Conservation (phyloP, 306 rosid genomes). For the Chamaecrista fasciculata region DNA sequence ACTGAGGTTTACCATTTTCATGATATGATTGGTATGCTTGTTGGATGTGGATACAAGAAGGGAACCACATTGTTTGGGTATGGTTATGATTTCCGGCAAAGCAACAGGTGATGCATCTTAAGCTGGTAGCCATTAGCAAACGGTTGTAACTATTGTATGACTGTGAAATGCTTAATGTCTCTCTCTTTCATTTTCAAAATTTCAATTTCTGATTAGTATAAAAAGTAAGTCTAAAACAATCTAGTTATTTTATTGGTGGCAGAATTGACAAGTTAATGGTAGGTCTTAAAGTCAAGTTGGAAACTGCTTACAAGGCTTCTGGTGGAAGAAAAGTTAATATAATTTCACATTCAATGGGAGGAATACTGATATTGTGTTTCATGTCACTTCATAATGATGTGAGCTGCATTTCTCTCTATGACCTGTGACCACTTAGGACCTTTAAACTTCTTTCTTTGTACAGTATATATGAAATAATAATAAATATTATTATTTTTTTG, state of each 20-base stretch:
- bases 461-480: slow-evolving; percentile 17
- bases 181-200: neutral
- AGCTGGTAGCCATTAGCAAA: neutral
- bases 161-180: neutral
- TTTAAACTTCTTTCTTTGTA: slow-evolving; percentile 27
- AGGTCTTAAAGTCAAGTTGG: slow-evolving; percentile 70
- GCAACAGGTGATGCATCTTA: slow-evolving; percentile 60
- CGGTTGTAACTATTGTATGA: neutral
- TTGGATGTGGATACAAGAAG: slow-evolving; percentile 75
- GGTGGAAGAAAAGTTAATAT: slow-evolving; percentile 90
- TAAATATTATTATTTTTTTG: too few species aligned
- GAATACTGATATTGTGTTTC: slow-evolving; percentile 70
- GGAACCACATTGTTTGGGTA: slow-evolving; percentile 94
- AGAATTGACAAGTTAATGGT: slow-evolving; percentile 77
- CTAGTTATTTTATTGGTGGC: slow-evolving; percentile 28
- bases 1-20: slow-evolving; percentile 80
- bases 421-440: slow-evolving; percentile 15
- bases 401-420: slow-evolving; percentile 34
- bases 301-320: slow-evolving; percentile 77
- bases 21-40: slow-evolving; percentile 85
- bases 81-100: slow-evolving; percentile 95
- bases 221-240: slow-evolving; percentile 4
- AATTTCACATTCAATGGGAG: slow-evolving; percentile 95
- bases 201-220: neutral
- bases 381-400: slow-evolving; percentile 75